These are phyloP conservation scores for Lactifluus echinatus DNA, from an alignment of 768 basidiomycete genomes.

Conservation along the genomic window DNA sequence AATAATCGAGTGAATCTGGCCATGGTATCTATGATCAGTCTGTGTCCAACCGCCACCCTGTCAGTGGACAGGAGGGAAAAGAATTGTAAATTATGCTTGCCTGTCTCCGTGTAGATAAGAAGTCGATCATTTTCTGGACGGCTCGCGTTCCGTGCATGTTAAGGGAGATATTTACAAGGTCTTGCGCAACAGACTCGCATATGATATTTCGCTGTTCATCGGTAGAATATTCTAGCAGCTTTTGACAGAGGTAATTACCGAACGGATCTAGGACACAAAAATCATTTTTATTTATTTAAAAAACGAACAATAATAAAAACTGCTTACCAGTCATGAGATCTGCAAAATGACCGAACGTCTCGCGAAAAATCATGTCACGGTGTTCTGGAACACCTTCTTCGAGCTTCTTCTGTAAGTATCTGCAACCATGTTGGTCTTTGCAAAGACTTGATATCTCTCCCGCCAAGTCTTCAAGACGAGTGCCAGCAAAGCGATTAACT, in stretches of 20 bases:
- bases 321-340: slow-evolving; percentile 90
- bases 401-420: slow-evolving; percentile 97
- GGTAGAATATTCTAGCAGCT: slow-evolving; percentile 91
- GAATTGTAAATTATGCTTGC: slow-evolving; percentile 40
- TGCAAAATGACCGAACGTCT: slow-evolving; percentile 95
- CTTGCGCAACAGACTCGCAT: slow-evolving; percentile 95
- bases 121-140: slow-evolving; percentile 99
- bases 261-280: slow-evolving; percentile 65
- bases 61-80: slow-evolving; percentile 42
- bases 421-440: slow-evolving; percentile 98
- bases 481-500: slow-evolving; percentile 98
- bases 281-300: neutral
- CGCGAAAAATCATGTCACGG: slow-evolving; percentile 98
- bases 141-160: slow-evolving; percentile 99
- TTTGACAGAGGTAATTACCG: slow-evolving; percentile 98
- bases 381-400: slow-evolving; percentile 95
- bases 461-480: slow-evolving; percentile 88
- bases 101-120: slow-evolving; percentile 91
- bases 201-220: slow-evolving; percentile 96
- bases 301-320: neutral
- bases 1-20: slow-evolving; percentile 95
- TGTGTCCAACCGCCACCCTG: slow-evolving; percentile 36
- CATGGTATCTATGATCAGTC: slow-evolving; percentile 76
- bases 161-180: slow-evolving; percentile 93
- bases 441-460: slow-evolving; percentile 92